Base-by-base conservation (phyloP, 116 monocot species). In the Posidonia oceanica region DNA sequence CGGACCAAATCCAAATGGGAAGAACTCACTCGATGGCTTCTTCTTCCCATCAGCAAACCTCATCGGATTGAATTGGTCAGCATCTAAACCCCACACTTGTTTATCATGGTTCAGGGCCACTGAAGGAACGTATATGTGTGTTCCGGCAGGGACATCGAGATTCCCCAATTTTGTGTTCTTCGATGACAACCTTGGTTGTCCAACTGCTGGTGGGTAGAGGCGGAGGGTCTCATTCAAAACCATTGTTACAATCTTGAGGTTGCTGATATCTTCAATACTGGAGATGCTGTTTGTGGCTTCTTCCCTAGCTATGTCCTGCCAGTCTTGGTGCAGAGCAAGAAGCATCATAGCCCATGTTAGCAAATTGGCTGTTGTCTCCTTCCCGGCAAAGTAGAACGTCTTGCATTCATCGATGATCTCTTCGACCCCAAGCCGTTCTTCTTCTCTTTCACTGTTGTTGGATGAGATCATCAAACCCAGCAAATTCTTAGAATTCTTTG, bases 391-490 rank as follows among this genome's bases (percentile, higher is more conserved):
- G 84, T 91, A 91, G 69, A 91, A 82, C 44, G 84, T 78, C 70
- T 91, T 91, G 80, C 84, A 87, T 74, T 91, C 91, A 21, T 84
- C 80, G 6, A 91, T 75, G 63, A 91, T 83, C 36, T 82, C 82
- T 69, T 91, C 75, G 7, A 80, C 80, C 66, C 66, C 80, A 58
- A 91, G 69, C 54, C 61, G 64, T n/a, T 79, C 73, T 16, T 29
- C 61, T 60, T 79, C 58, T 14, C 39, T 59, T 21, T 72, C 79
- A 14, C 62, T 36, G 59, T 75, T 82, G 73, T 76, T 75, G 36
- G 84, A 72, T 40, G 78, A 77, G 2, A 90, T 23, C 86, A 90
- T 78, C 20, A 86, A 29, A 14, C 83, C 82, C 42, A 90, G 86
- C 51, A 90, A 75, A 48, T 90, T 80, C 61, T 65, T 80, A 3